Conservation (phyloP, 2,329 filamentous ascomycete species). For the Alternaria gaisen region DNA sequence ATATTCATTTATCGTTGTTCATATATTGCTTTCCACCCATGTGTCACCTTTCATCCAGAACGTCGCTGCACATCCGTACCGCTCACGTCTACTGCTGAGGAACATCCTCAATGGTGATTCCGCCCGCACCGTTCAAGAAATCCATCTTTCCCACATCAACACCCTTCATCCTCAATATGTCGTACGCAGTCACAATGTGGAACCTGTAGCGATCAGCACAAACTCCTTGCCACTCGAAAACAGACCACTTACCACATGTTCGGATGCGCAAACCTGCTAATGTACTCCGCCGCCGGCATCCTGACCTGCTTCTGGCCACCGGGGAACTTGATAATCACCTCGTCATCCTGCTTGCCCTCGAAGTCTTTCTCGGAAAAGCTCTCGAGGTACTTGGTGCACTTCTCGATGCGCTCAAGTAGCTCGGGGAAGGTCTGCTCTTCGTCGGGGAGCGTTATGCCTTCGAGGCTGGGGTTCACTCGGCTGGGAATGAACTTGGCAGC, state of each 20-base stretch:
- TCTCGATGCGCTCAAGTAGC: slow-evolving; percentile 58
- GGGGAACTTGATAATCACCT: slow-evolving; percentile 49
- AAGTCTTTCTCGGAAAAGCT: slow-evolving; percentile 54
- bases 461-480: slow-evolving; percentile 50
- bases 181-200: slow-evolving; percentile 68
- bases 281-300: slow-evolving; percentile 58
- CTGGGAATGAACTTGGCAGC: slow-evolving; percentile 52
- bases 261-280: slow-evolving; percentile 61
- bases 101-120: neutral
- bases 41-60: neutral
- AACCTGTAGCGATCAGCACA: slow-evolving; percentile 54
- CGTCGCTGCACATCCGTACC: neutral
- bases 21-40: neutral
- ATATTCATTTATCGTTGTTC: neutral
- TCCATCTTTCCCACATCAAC: slow-evolving; percentile 69
- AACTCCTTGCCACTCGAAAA: neutral
- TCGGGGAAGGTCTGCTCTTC: slow-evolving; percentile 61
- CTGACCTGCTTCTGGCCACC: slow-evolving; percentile 43
- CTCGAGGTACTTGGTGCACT: slow-evolving; percentile 59
- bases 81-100: neutral
- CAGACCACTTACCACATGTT: slow-evolving; percentile 60
- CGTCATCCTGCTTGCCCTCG: slow-evolving; percentile 54
- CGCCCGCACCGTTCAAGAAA: slow-evolving; percentile 54
- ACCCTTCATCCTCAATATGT: slow-evolving; percentile 68
- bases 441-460: slow-evolving; percentile 49